These are phyloP conservation scores for Microcera coccophila DNA, from an alignment of 2,329 filamentous ascomycete species.

Conservation along the genomic window DNA sequence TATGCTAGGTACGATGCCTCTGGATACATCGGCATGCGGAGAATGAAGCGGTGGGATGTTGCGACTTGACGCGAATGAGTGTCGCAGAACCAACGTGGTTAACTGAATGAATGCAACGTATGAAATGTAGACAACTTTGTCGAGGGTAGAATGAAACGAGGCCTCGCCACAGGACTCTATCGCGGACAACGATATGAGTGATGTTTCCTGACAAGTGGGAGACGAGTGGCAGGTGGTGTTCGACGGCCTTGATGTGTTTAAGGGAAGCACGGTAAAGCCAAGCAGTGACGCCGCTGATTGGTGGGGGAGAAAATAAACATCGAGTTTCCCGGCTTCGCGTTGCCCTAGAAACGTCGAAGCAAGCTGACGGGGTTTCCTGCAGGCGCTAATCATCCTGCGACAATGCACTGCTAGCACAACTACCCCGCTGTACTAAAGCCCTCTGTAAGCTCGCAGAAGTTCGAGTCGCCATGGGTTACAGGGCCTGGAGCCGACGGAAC, in stretches of 20 bases:
- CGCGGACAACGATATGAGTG: conserved; percentile 15
- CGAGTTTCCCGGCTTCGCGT: conserved; percentile 17
- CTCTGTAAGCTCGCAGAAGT: conserved; percentile 4
- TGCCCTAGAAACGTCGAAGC: conserved; percentile 23
- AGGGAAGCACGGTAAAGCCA: conserved; percentile 24
- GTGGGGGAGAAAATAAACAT: conserved; percentile 32
- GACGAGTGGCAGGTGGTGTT: conserved; percentile 17
- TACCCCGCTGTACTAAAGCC: conserved; percentile 25
- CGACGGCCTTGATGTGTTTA: conserved; percentile 32
- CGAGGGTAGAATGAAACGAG: conserved; percentile 23
- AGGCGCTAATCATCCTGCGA: conserved; percentile 27
- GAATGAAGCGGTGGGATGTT: conserved; percentile 30
- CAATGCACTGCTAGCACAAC: conserved; percentile 21
- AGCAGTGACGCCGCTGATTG: conserved; percentile 25
- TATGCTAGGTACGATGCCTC: conserved; percentile 26
- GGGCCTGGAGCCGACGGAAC: conserved; percentile 19
- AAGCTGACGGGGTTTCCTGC: neutral
- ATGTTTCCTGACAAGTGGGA: conserved; percentile 24
- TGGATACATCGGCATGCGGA: conserved; percentile 34
- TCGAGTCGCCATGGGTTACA: conserved; percentile 32
- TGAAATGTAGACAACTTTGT: conserved; percentile 22
- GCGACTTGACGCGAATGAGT: conserved; percentile 18
- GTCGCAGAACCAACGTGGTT: conserved; percentile 5
- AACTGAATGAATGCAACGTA: conserved; percentile 23
- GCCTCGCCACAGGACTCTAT: conserved; percentile 21